Base-by-base conservation (phyloP, 306 rosid genomes). In the Fragaria vesca region DNA sequence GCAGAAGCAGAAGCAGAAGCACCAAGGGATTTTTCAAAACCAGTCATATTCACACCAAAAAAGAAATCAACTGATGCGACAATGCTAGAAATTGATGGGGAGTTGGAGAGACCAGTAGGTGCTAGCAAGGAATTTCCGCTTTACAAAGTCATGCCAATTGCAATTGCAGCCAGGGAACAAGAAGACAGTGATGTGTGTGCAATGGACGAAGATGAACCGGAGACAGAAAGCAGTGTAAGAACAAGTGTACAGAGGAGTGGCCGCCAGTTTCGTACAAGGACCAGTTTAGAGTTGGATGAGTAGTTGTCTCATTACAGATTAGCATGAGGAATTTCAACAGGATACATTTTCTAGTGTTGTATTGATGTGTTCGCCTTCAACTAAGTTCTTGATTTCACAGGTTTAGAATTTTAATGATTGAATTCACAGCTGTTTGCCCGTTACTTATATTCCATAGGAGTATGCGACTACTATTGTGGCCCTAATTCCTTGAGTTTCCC, bases 141-240 rank as follows among this genome's bases (percentile, higher is more conserved):
- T 72, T 85, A 30, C 72, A 86, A 40, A 78, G 82, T 81, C 61
- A 71, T 79, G 77, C 75, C 88, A 15, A 80, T 84, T 12, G 36
- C 87, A 75, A 85, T 93, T 55, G 93, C 89, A 24, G 86, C 72
- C 2, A 91, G 46, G 24, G 91, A 83, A 3, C 36, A 75, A 21
- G 92, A 84, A 76, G 85, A 81, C 38, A 83, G 77, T 83, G 93
- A 86, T 1, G 83, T 82, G 69, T 91, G 89, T 86, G 95, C 93
- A 58, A 95, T 95, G 97, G 99, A 95, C 58, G 99, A 91, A 86
- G 97, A 95, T 77, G 96, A 87, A 81, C 82, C 81, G 12, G 89
- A 86, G 67, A 79, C 54, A 20, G 52, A 28, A 47, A 87, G 45
- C 42, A 87, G 46, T 62, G 66, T 50, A 34, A 88, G 72, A 63